Conservation (phyloP, 164 flowering plant species). For the Stephania yunnanensis region DNA sequence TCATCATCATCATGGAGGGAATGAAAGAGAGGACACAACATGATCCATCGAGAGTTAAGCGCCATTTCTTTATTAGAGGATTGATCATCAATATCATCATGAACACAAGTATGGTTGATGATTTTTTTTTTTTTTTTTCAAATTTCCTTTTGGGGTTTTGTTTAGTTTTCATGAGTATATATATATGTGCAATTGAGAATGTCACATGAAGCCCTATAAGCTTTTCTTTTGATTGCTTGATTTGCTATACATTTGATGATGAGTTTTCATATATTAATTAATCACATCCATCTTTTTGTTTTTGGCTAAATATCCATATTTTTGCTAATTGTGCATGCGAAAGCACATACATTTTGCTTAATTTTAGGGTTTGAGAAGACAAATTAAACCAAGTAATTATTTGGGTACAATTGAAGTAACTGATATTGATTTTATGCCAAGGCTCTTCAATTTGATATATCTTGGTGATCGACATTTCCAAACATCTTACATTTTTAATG, state of each 20-base stretch:
- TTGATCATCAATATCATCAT: neutral
- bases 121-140: neutral
- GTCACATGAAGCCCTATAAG: constrained; percentile 21
- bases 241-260: neutral
- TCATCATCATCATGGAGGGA: constrained; percentile 41
- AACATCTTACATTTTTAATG: neutral
- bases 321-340: constrained; percentile 14
- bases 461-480: neutral
- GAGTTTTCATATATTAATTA: neutral
- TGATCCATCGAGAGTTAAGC: constrained; percentile 12
- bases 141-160: neutral
- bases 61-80: constrained; percentile 26
- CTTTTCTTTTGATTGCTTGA: constrained; percentile 38
- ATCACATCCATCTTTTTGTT: neutral
- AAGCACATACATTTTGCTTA: constrained; percentile 19
- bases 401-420: constrained; percentile 14
- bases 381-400: constrained; percentile 12
- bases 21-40: constrained; percentile 52
- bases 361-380: constrained; percentile 30
- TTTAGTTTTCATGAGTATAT: neutral
- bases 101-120: constrained; percentile 10
- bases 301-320: neutral
- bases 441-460: neutral
- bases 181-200: constrained; percentile 14
- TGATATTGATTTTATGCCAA: constrained; percentile 5